phyloP scores from a whole-genome alignment of 441 rosid genomes.

The Adansonia grandidieri region DNA sequence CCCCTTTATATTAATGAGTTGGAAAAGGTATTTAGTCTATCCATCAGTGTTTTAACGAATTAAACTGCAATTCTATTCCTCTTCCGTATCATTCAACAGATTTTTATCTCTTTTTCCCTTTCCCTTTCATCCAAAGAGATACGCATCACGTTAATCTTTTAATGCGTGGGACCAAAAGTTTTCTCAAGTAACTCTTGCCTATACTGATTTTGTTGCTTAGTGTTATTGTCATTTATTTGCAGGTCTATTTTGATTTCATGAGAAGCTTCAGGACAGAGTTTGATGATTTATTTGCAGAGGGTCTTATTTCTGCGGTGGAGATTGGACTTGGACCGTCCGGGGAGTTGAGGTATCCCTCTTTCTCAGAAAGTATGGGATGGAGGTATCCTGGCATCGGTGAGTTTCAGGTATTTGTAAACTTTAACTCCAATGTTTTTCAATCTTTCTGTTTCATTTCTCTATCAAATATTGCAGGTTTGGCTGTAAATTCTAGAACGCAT shows the following conservation, averaged over 20 bases:
- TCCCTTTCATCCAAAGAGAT: constrained; percentile 1
- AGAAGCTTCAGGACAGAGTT: constrained; percentile 83
- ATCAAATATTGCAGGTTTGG: constrained; percentile 1
- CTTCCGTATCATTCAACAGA: neutral
- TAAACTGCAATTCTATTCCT: neutral
- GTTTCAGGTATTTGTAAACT: constrained; percentile 65
- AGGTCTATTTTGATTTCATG: constrained; percentile 82
- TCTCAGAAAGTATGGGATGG: constrained; percentile 74
- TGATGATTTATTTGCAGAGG: constrained; percentile 63
- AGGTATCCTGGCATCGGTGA: constrained; percentile 79
- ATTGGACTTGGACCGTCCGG: constrained; percentile 80
- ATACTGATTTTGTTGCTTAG: constrained; percentile 26
- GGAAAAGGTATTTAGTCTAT: constrained; percentile 14
- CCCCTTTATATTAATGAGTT: neutral
- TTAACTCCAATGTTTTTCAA: neutral
- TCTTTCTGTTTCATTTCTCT: constrained; percentile 18
- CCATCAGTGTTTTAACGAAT: neutral
- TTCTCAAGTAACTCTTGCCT: neutral
- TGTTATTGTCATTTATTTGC: constrained; percentile 28
- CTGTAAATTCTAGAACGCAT: neutral
- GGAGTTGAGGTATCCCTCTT: constrained; percentile 73
- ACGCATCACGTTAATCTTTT: constrained; percentile 6
- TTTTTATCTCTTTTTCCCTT: constrained; percentile 1
- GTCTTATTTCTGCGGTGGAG: constrained; percentile 64
- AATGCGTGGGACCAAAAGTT: constrained; percentile 1